Evolutionary conservation across 2,329 filamentous ascomycete genomes (phyloP), one percentile per base, ranked within the genome.

Genomic region (Colletotrichum magnum): DNA sequence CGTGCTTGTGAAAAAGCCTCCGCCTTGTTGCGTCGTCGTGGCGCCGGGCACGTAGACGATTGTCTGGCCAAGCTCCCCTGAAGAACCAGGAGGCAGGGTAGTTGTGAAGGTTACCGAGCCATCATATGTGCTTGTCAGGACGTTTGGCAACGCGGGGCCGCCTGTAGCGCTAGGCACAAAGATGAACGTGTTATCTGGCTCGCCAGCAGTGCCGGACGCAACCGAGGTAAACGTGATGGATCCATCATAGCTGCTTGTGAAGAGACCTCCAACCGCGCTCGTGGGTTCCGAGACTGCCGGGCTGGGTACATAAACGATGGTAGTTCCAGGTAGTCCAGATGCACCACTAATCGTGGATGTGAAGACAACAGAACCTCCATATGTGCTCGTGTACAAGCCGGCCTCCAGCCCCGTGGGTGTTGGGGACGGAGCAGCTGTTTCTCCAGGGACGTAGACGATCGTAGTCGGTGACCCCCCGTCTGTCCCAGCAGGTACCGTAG

Each of bases 241-340:
- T 16, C 65, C 65, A 10, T 15, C 47, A 41, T 68, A 68, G 39
- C 43, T 47, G 53, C 65, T 68, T 18, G 65, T 68, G 39, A 64
- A 41, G 28, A 68, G 21, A 2, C 47, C 60, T 18, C 53, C 65
- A 12, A 32, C 53, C 10, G 32, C 26, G 6, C 47, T 18, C 6
- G 32, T 43, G n/a, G 41, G 24, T 6, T 47, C 32, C 13, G 26
- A 32, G 15, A 15, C 60, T 16, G 36, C 43, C 13, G 26, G 45
- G 36, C 45, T 58, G 15, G 65, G 65, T 5, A 68, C n/a, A 12
- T 48, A 58, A 28, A 68, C 39, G 16, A 68, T 51, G 0, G 67
- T 69, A 1, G 45, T 39, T 6, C 43, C 63, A 3, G 59, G 60
- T 12, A n/a, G 13, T 2, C 62, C 66, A 13, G 61, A 47, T 3